Conservation (phyloP, 169 alveolate species). For the Eimeria maxima region DNA sequence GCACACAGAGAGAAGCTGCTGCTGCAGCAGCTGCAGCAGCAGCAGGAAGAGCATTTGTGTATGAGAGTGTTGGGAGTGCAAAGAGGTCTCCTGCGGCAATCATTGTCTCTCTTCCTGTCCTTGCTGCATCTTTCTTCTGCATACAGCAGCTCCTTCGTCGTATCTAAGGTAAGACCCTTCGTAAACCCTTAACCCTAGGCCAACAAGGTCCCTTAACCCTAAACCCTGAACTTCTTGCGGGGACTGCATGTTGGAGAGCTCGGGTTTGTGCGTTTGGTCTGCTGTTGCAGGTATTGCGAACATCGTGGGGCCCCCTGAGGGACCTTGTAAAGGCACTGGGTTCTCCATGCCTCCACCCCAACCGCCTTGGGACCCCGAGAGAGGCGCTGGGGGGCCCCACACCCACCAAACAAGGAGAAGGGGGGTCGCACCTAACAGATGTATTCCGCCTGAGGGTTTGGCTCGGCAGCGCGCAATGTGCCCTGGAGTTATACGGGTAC, state of each 20-base stretch:
- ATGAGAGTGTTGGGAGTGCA: slow-evolving; percentile 19
- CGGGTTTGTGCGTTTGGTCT: not conserved
- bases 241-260: not conserved
- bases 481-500: slow-evolving; percentile 21
- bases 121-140: not conserved
- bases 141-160: not conserved
- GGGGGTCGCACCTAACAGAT: not conserved
- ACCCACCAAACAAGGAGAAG: not conserved
- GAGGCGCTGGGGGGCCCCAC: not conserved
- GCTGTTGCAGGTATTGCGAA: not conserved
- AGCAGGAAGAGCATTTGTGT: not conserved
- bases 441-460: not conserved
- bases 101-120: not conserved
- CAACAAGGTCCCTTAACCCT: not conserved
- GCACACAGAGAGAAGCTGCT: not conserved
- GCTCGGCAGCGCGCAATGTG: slow-evolving; percentile 12
- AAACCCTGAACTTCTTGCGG: not conserved
- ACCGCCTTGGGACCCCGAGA: not conserved
- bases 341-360: not conserved
- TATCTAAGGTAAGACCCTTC: not conserved
- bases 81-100: slow-evolving; percentile 29
- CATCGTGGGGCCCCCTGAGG: not conserved
- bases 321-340: not conserved
- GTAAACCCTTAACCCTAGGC: not conserved
- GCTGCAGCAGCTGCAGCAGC: slow-evolving; percentile 16